Conservation (phyloP, 352 stramenopile species). For the Phytopythium ostracodes region DNA sequence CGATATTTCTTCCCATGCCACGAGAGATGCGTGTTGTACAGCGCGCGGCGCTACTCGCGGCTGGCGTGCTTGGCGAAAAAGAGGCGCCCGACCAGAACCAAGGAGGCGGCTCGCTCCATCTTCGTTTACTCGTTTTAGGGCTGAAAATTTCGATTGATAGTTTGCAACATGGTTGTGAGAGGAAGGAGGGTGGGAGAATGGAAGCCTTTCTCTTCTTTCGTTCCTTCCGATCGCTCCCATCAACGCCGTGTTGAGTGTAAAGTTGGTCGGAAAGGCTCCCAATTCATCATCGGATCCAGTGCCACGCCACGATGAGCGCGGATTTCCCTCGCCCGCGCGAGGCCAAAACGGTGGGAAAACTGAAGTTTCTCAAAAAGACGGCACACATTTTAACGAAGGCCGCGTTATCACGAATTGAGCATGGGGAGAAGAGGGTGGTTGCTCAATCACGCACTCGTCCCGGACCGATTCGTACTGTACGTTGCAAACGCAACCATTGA, state of each 20-base stretch:
- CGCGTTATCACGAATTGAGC: conserved; percentile 1
- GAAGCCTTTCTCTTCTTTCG: too few species aligned
- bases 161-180: too few species aligned
- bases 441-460: not conserved
- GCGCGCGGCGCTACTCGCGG: not conserved
- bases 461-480: too few species aligned
- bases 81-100: not conserved
- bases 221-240: too few species aligned
- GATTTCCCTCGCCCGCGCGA: too few species aligned
- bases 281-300: not conserved
- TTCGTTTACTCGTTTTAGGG: too few species aligned
- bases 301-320: not conserved
- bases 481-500: too few species aligned
- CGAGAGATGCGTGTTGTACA: too few species aligned
- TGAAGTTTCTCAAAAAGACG: not conserved
- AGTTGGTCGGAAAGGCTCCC: not conserved
- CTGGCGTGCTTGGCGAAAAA: conserved; percentile 1
- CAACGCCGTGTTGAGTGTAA: too few species aligned
- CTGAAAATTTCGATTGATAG: too few species aligned
- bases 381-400: not conserved
- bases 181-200: too few species aligned
- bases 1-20: conserved; percentile 6
- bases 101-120: not conserved
- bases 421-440: not conserved
- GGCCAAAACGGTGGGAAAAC: not conserved